Percentiles rank a stretch among this genome's conserved stretches.
Evolutionary conservation across 805 yeast genomes (phyloP).

Genomic region (Monosporozyma yasuniensis): DNA sequence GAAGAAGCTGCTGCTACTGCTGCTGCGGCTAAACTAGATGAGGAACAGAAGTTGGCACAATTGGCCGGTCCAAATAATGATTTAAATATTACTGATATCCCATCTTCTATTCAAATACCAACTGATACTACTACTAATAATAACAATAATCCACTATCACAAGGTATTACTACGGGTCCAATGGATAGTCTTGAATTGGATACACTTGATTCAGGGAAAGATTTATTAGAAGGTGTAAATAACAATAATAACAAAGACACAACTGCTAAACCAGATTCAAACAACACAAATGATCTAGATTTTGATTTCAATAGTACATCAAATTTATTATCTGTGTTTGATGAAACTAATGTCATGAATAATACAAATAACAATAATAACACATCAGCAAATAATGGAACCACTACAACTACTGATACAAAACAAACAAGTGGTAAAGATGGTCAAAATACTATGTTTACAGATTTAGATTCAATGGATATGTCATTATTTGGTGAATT

Average conservation of each 20-base stretch:
- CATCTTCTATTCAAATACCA: neutral
- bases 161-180: neutral
- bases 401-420: neutral
- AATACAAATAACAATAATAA: neutral
- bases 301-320: neutral
- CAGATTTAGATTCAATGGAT: conserved; percentile 23
- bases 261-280: neutral
- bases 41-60: conserved; percentile 9
- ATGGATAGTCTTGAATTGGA: neutral
- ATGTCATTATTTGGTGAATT: conserved; percentile 26
- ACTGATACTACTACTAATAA: conserved; percentile 3
- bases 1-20: conserved; percentile 19
- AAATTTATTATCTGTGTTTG: neutral
- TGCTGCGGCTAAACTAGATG: conserved; percentile 3
- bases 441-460: conserved; percentile 5
- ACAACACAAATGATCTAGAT: neutral
- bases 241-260: neutral
- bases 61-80: neutral
- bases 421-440: neutral
- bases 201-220: neutral
- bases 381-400: neutral
- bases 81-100: conserved; percentile 1
- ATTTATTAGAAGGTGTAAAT: neutral
- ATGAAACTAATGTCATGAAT: neutral
- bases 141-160: conserved; percentile 1